Evolutionary conservation across 2,329 filamentous ascomycete genomes (phyloP).

Genomic region (Coniella vitis): DNA sequence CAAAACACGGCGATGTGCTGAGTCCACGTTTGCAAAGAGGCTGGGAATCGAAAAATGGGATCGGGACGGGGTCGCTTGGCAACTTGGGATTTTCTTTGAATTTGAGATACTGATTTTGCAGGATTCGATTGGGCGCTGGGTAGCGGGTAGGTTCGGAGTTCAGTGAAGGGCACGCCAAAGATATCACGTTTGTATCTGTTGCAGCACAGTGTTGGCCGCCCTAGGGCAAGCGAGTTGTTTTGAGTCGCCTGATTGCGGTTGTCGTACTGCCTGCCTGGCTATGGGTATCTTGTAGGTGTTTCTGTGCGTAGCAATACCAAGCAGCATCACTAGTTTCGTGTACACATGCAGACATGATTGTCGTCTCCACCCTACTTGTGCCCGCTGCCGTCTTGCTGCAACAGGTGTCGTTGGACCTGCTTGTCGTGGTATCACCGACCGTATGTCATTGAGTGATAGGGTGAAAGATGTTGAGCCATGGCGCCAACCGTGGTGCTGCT

Average conservation of each 20-base stretch:
- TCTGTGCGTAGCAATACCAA: too few relatives aligned
- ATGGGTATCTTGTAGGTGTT: too few relatives aligned
- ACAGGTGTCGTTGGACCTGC: too few relatives aligned
- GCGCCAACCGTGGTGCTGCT: too few relatives aligned
- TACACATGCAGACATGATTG: too few relatives aligned
- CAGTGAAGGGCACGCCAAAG: neutral
- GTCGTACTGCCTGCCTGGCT: neutral
- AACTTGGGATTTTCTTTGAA: slow-evolving; percentile 10
- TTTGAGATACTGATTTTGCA: slow-evolving; percentile 11
- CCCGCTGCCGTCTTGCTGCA: too few relatives aligned
- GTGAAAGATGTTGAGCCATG: too few relatives aligned
- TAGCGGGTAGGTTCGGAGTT: slow-evolving; percentile 15
- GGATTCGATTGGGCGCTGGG: slow-evolving; percentile 12
- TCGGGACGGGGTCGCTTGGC: neutral
- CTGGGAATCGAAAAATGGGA: neutral
- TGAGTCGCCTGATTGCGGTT: neutral
- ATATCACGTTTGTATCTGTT: neutral
- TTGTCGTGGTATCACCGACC: too few relatives aligned
- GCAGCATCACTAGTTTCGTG: too few relatives aligned
- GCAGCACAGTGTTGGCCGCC: neutral
- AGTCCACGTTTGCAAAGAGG: slow-evolving; percentile 5
- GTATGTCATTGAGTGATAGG: too few relatives aligned
- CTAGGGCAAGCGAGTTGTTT: neutral
- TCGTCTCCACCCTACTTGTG: too few relatives aligned
- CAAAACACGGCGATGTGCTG: neutral